phyloP scores from a whole-genome alignment of 2,329 filamentous ascomycete species.

The Fusarium caatingaense region DNA sequence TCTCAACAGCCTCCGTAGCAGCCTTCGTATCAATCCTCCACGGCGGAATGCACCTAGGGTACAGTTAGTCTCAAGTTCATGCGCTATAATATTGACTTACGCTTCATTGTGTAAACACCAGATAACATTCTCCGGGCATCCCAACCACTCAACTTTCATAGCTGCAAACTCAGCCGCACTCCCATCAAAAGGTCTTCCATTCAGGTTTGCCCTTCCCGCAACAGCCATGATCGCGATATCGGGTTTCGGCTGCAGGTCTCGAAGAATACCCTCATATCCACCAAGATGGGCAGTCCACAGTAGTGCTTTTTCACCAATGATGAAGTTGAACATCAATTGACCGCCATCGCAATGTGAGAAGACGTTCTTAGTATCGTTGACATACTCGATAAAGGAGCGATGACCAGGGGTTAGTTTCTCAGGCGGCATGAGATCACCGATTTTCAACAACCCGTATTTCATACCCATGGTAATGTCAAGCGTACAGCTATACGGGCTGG shows the following conservation, averaged over 20 bases:
- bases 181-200: background rate
- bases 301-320: background rate
- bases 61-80: background rate
- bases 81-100: background rate
- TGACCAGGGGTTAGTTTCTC: background rate
- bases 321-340: conserved; percentile 1
- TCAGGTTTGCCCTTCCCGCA: background rate
- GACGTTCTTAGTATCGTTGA: background rate
- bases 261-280: background rate
- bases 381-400: background rate
- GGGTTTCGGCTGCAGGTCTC: background rate
- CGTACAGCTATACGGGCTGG: background rate
- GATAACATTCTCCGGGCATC: background rate
- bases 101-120: conserved; percentile 14
- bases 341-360: background rate
- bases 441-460: background rate
- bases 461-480: background rate
- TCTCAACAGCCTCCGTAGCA: background rate
- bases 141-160: background rate
- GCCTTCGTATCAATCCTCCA: background rate
- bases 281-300: background rate
- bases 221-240: background rate
- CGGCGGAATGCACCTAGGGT: background rate
- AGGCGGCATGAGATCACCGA: background rate
- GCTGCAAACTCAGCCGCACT: background rate